Percentiles rank a stretch among this genome's conserved stretches.
Conservation (phyloP, 164 flowering plant genomes). For the Litsea cubeba region DNA sequence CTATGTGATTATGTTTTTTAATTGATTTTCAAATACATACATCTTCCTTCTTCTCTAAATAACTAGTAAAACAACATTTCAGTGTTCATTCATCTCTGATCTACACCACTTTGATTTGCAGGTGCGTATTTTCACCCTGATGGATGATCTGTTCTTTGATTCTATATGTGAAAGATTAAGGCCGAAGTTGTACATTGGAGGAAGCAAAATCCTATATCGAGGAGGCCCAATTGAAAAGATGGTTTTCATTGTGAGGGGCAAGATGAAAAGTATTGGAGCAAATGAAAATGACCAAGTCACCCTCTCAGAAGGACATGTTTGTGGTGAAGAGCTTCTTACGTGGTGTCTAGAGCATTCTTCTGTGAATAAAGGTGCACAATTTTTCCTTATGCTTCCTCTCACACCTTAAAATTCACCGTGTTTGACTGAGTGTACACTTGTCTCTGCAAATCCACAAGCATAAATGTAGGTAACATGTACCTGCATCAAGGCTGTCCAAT, state of each 20-base stretch:
- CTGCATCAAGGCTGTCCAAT: too few relatives aligned
- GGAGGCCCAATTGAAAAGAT: conserved; percentile 54
- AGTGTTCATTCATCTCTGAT: too few relatives aligned
- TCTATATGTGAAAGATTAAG: conserved; percentile 66
- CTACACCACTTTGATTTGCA: conserved; percentile 16
- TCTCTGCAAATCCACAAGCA: too few relatives aligned
- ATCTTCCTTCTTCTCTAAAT: too few relatives aligned
- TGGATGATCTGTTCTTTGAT: conserved; percentile 72
- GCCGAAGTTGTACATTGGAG: conserved; percentile 60
- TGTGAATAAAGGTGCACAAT: conserved; percentile 44
- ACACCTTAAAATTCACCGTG: background rate
- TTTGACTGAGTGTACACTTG: too few relatives aligned
- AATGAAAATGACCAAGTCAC: conserved; percentile 28
- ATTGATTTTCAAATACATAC: too few relatives aligned
- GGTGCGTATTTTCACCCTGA: conserved; percentile 65
- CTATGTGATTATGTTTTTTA: background rate
- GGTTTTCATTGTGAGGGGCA: conserved; percentile 71
- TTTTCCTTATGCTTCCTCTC: background rate
- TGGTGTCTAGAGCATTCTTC: conserved; percentile 77
- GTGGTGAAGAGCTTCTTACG: conserved; percentile 87
- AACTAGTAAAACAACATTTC: too few relatives aligned
- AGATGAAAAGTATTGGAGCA: conserved; percentile 49
- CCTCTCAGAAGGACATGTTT: conserved; percentile 65
- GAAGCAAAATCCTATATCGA: conserved; percentile 44
- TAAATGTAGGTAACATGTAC: too few relatives aligned